Evolutionary conservation across 2,329 filamentous ascomycete genomes (phyloP), one percentile per base, ranked within the genome.

Genomic region (Botrytis pseudocinerea): DNA sequence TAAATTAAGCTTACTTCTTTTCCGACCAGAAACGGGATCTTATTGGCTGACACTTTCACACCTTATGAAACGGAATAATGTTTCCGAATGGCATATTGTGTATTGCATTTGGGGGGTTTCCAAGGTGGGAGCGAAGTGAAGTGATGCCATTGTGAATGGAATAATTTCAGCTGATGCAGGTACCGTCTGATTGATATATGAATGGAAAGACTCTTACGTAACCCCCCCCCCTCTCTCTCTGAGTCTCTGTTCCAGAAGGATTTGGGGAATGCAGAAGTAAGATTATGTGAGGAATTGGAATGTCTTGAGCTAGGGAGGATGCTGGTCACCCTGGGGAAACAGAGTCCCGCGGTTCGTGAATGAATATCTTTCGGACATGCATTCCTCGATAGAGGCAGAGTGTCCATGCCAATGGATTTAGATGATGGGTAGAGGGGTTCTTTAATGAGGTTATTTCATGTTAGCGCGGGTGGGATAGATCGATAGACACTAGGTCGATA

Each of bases 231-330:
- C n/a, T 8, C 25, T 25, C 38, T 42, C 38, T 10, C 38, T n/a
- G 22, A 28, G n/a, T 20, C 16, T 54, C 64, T 40, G 32, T 66
- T 66, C 46, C 64, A 66, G 64, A 40, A 66, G 64, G 46, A 40
- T 66, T 28, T 38, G 32, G 48, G 64, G 64, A 66, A 66, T 54
- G 64, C n/a, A 57, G 51, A 16, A 66, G 54, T 51, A 54, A 66
- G 38, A 51, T 54, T 35, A 40, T 20, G 25, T 54, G 44, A 66
- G 32, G 38, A 9, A 40, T 66, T 54, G 64, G 46, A 66, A 66
- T 66, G 46, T 66, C 64, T 66, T 42, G 22, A 28, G n/a, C n/a
- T n/a, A 25, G 57, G 57, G 35, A 16, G 32, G 20, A 54, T 54
- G 48, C 48, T 54, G 48, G 48, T n/a, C 48, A 54, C 48, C 48